These are phyloP conservation scores for Phytophthora foliorum DNA, from an alignment of 352 stramenopile genomes.

Conservation along the genomic window DNA sequence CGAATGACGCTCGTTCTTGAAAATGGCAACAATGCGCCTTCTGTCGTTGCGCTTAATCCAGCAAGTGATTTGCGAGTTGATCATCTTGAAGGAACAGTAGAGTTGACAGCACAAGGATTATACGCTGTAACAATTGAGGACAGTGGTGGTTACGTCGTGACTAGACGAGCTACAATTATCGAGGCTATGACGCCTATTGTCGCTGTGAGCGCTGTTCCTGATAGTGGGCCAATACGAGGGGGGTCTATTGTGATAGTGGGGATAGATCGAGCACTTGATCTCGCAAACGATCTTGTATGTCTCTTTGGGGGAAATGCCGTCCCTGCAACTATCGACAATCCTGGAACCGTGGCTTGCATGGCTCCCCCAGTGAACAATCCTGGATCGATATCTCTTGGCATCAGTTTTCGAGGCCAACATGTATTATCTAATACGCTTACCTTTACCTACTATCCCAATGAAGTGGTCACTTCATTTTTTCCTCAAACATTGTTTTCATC, in stretches of 20 bases:
- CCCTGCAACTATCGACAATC: conserved; percentile 13
- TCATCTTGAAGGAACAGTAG: conserved; percentile 6
- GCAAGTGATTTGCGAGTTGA: background rate
- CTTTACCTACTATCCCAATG: conserved; percentile 41
- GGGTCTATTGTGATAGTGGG: conserved; percentile 37
- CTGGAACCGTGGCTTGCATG: conserved; percentile 28
- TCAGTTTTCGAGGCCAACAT: conserved; percentile 26
- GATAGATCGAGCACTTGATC: conserved; percentile 8
- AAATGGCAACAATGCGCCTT: background rate
- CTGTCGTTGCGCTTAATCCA: conserved; percentile 1
- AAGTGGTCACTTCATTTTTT: conserved; percentile 37
- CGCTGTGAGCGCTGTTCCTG: conserved; percentile 6
- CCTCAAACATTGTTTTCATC: conserved; percentile 21
- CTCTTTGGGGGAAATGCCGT: conserved; percentile 33
- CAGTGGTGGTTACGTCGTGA: conserved; percentile 17
- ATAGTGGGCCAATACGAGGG: conserved; percentile 36
- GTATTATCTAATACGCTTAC: background rate
- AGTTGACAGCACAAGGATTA: conserved; percentile 4
- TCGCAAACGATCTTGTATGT: conserved; percentile 32
- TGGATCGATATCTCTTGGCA: conserved; percentile 24
- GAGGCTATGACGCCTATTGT: conserved; percentile 6
- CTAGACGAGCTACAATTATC: conserved; percentile 1
- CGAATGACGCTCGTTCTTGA: conserved; percentile 16
- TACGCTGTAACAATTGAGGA: conserved; percentile 25
- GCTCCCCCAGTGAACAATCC: conserved; percentile 25